Base-by-base conservation (phyloP, 1,139 yeast genomes). In the Trichomonascaceae sp. region DNA sequence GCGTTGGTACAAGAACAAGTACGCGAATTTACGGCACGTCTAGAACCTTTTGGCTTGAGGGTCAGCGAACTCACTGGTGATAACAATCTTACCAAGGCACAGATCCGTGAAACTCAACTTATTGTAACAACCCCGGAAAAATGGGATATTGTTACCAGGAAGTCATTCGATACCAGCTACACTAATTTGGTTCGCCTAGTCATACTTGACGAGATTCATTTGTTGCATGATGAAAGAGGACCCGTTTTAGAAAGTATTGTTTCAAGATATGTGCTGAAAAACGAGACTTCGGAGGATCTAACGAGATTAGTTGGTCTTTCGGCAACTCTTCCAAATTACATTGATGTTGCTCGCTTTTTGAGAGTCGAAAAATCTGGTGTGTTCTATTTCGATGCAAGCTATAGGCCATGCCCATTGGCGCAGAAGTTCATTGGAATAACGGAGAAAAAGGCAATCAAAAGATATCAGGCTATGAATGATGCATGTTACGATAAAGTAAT, bases 1-100 rank as follows among this genome's bases (percentile, higher is more conserved):
- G 98, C 99, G 0, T 78, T 93, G 66, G 99, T 91, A 0, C 96
- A 90, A 63, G 99, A 93, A 66, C 98, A 91, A 68, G 96, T 88
- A 58, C 76, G 95, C 54, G 96, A 90, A 65, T 87, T 93, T 61
- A 81, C 82, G 57, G 77, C 90, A 65, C 75, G 96, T 58, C 73
- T 93, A 41, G 76, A 78, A 0, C 79, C 79, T 17, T 83, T 78
- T 62, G 95, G 91, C 0, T 74, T 90, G 4, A 79, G 74, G 13
- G 98, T 91, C 0, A 82, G 84, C 50, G 99, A 93, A 69, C 74
- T 93, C 54, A 90, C 98, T 1, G 99, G 99, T 66, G 99, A 93
- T 65, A 80, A 91, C 51, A 83, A 83, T 56, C 71, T 93, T 58
- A 85, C 95, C 1, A 84, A 82, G 60, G 83, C 80, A 54, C 96